Evolutionary conservation across 2,329 filamentous ascomycete species (phyloP), one percentile per base, ranked within the genome.

Genomic region (Epicoccum sorghinum): DNA sequence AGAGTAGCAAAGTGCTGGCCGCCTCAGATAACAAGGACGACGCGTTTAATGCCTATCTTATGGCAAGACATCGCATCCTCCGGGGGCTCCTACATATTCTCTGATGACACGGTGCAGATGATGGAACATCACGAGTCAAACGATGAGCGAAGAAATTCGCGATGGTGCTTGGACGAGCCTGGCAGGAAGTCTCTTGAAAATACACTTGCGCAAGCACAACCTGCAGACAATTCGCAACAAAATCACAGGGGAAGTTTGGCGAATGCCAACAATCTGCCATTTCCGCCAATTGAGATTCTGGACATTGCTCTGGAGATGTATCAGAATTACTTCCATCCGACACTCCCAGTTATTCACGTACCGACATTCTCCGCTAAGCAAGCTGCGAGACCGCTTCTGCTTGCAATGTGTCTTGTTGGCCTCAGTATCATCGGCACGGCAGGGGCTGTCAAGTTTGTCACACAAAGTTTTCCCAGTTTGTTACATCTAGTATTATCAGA

Each of bases 241-340:
- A 65, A 70, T 13, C 71, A 69, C 2, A 64, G 65, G 47, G 68
- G 61, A 7, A 69, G 73, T 46, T 68, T 68, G 36, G 64, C 67
- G 22, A 72, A 70, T 4, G 71, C 67, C 13, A 72, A 60, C 40
- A 61, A 68, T 61, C 33, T 73, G 63, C 54, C 73, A 59, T 65
- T 83, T 75, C 62, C 81, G 32, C 80, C 80, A 2, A 78, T 80
- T 4, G 81, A 83, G 58, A 79, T 83, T 7, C 68, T 83, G 9
- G 81, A 83, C 53, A 82, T 83, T 64, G 79, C 80, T 7, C 64
- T 83, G 18, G 81, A 83, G 61, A 75, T 82, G 48, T 83, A 81
- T 59, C 80, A 83, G 55, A 79, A 80, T 42, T 79, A 80, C 32
- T 83, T 83, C 53, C 80, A 83, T 49, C 79, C 80, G 1, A 76